These are phyloP conservation scores for Galerina marginata DNA, from an alignment of 768 basidiomycete genomes.

Conservation along the genomic window DNA sequence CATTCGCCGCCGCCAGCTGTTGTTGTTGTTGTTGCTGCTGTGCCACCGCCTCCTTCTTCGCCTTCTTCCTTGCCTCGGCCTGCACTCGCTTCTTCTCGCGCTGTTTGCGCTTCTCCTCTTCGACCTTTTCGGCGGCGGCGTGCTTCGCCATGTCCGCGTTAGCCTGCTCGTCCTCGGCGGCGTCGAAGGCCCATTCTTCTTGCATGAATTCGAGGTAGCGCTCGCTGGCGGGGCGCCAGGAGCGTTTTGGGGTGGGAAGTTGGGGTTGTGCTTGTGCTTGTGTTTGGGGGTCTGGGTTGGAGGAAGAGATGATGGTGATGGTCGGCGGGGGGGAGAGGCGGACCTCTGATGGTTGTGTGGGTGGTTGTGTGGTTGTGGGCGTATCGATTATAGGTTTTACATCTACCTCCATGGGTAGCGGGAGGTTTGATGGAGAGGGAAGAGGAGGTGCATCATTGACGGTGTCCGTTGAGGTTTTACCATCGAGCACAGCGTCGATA, in stretches of 20 bases:
- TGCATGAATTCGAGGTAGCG: constrained; percentile 85
- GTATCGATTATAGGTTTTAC: constrained; percentile 14
- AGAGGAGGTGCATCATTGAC: not conserved
- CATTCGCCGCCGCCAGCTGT: constrained; percentile 11
- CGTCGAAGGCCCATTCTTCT: constrained; percentile 82
- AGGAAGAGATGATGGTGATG: constrained; percentile 1
- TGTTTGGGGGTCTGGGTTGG: too few species aligned
- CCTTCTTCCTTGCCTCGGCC: constrained; percentile 52
- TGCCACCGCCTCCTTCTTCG: constrained; percentile 40
- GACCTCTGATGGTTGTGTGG: constrained; percentile 7
- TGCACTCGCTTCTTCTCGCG: constrained; percentile 56
- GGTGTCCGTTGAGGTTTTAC: constrained; percentile 7
- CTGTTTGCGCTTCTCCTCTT: constrained; percentile 56
- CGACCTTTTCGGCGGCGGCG: constrained; percentile 44
- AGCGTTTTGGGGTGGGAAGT: constrained; percentile 37
- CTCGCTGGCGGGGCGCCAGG: constrained; percentile 83
- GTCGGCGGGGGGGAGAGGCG: not conserved
- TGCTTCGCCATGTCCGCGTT: constrained; percentile 45
- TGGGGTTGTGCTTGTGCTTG: not conserved
- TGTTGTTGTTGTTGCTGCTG: constrained; percentile 21
- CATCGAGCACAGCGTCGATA: constrained; percentile 67
- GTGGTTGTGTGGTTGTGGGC: constrained; percentile 19
- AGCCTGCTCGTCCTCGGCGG: constrained; percentile 76
- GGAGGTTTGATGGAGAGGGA: not conserved
- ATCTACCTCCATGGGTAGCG: not conserved